These are phyloP conservation scores for Samsoniella hepiali DNA, from an alignment of 2,329 filamentous ascomycete species.

Conservation along the genomic window DNA sequence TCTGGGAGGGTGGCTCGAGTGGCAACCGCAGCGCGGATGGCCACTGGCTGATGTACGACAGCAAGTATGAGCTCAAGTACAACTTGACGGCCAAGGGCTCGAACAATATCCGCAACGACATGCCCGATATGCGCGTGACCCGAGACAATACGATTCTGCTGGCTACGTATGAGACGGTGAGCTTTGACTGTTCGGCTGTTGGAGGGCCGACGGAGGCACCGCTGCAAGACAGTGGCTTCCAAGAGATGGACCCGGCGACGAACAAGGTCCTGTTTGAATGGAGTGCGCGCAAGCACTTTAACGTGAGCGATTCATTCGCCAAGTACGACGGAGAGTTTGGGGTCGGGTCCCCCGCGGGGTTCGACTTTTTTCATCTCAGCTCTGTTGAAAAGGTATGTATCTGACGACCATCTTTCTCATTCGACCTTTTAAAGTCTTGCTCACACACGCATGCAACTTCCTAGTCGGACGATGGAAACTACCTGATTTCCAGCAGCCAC, in stretches of 20 bases:
- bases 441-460: not conserved
- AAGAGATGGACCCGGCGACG: constrained; percentile 37
- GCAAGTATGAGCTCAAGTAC: constrained; percentile 36
- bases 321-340: constrained; percentile 30
- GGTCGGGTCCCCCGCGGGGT: constrained; percentile 29
- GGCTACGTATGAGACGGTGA: constrained; percentile 38
- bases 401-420: not conserved
- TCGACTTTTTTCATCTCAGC: constrained; percentile 40
- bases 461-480: constrained; percentile 33
- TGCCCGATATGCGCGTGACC: constrained; percentile 45
- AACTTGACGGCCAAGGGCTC: constrained; percentile 37
- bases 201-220: constrained; percentile 31
- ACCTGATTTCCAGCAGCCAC: constrained; percentile 36
- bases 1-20: constrained; percentile 31
- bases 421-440: not conserved
- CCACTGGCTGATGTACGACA: constrained; percentile 31
- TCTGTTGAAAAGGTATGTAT: constrained; percentile 32
- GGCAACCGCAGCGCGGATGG: constrained; percentile 30
- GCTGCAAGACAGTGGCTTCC: constrained; percentile 37
- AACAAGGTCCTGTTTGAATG: constrained; percentile 37
- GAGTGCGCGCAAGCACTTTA: constrained; percentile 34
- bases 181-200: constrained; percentile 29
- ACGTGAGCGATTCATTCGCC: constrained; percentile 26
- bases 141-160: constrained; percentile 39
- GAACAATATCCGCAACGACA: constrained; percentile 33